Base-by-base conservation (phyloP, 495 filamentous ascomycete genomes). In the Talaromyces stipitatus region DNA sequence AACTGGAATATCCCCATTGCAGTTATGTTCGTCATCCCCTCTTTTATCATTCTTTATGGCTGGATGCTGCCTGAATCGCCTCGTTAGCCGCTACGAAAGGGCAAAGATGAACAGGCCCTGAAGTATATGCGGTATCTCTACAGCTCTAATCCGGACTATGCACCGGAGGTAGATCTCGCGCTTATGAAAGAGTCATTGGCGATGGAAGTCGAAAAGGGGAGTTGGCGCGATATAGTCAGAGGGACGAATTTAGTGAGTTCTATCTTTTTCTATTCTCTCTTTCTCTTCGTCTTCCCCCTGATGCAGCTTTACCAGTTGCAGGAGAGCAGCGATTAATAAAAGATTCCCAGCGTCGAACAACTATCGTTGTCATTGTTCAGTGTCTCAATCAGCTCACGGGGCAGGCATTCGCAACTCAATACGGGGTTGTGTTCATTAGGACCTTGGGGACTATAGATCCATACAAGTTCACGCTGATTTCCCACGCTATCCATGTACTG, bases 341-440 rank as follows among this genome's bases (percentile, higher is more conserved):
- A n/a, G n/a, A 14, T 16, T 20, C 1, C 6, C 18, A 43, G 38
- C 38, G 38, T 43, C 67, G 71, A 11, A 73, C 71, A 14, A 50
- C 66, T 12, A 62, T 73, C 23, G 63, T 62, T 12, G 33, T 62
- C 10, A 62, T 59, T 16, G 52, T 61, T 12, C 68, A 68, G 28
- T 66, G 68, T 28, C 69, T 71, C 58, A 58, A 63, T 8, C 69
- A 73, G 55, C 59, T 64, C 1, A 72, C 71, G 8, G 71, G 71
- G 10, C 60, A 65, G 33, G 58, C 60, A 0, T 73, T 73, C 53
- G 58, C 64, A 14, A 59, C 60, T 3, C 59, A 64, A 27, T 73
- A 73, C 38, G 66, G 68, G 12, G 65, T 63, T 2, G 16, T 72
- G 1, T 73, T 71, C 47, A 61, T 73, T 6, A 61, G 66, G 38